phyloP scores from a whole-genome alignment of 2,329 filamentous ascomycete genomes.

The Fusarium sp. region DNA sequence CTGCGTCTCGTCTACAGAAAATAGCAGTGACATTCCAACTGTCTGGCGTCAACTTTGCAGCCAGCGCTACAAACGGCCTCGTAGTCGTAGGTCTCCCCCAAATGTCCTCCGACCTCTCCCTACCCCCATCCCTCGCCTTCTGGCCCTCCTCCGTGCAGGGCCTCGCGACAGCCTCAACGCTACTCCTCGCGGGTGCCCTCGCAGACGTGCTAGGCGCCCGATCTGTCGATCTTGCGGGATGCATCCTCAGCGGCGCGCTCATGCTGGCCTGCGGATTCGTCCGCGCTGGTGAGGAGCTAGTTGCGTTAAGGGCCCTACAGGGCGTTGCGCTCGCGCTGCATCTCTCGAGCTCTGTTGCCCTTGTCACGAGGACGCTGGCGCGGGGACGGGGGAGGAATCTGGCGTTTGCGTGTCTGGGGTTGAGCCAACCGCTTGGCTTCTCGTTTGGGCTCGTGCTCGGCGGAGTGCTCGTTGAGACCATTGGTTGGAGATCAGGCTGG shows the following conservation, averaged over 20 bases:
- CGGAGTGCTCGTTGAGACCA: constrained; percentile 59
- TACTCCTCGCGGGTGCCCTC: constrained; percentile 54
- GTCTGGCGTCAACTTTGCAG: constrained; percentile 42
- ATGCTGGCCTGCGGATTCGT: constrained; percentile 50
- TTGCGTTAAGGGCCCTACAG: constrained; percentile 55
- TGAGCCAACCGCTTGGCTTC: constrained; percentile 62
- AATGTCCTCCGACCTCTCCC: constrained; percentile 53
- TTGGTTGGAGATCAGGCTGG: constrained; percentile 62
- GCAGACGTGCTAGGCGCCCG: constrained; percentile 53
- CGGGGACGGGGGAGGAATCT: constrained; percentile 54
- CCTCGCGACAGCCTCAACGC: constrained; percentile 51
- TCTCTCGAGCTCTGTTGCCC: constrained; percentile 51
- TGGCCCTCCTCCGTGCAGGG: constrained; percentile 55
- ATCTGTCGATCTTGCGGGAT: constrained; percentile 50
- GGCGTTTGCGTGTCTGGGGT: constrained; percentile 57
- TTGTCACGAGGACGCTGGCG: constrained; percentile 50
- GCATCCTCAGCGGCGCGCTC: constrained; percentile 46
- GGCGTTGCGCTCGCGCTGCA: constrained; percentile 54
- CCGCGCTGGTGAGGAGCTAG: constrained; percentile 49
- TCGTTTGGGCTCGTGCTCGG: constrained; percentile 62
- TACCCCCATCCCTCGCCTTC: constrained; percentile 51
- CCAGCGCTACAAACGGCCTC: constrained; percentile 45
- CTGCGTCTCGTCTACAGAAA: constrained; percentile 32
- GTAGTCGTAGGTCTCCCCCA: constrained; percentile 55
- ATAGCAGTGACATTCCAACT: constrained; percentile 39